These are phyloP conservation scores for Pleurotus pulmonarius DNA, from an alignment of 768 basidiomycete species.

Conservation along the genomic window DNA sequence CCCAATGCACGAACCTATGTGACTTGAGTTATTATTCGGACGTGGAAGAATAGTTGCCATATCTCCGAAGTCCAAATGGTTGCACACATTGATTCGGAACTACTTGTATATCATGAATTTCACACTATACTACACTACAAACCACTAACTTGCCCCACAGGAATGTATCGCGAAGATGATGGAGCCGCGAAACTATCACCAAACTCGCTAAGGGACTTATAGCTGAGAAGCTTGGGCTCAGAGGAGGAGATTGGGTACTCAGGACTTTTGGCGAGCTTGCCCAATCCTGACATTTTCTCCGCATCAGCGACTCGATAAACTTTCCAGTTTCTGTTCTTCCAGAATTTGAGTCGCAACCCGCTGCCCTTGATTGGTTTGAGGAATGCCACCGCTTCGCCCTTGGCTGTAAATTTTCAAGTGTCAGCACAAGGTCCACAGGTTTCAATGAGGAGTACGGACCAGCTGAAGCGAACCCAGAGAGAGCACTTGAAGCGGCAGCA, in stretches of 20 bases:
- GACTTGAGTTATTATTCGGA: too few relatives aligned
- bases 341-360: constrained; percentile 2
- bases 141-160: not conserved
- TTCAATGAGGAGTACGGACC: not conserved
- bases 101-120: not conserved
- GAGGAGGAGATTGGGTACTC: not conserved
- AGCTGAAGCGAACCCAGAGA: constrained; percentile 1
- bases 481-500: not conserved
- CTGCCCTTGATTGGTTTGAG: constrained; percentile 4
- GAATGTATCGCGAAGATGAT: not conserved
- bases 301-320: not conserved
- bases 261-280: not conserved
- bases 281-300: not conserved
- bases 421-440: too few relatives aligned
- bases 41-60: too few relatives aligned
- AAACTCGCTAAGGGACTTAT: not conserved
- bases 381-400: not conserved
- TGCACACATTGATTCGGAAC: too few relatives aligned
- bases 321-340: constrained; percentile 7
- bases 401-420: not conserved
- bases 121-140: not conserved
- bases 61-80: too few relatives aligned
- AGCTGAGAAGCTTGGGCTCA: not conserved
- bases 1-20: too few relatives aligned
- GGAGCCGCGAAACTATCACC: not conserved